phyloP scores from a whole-genome alignment of 768 basidiomycete genomes.

The Pleurotus eryngii region DNA sequence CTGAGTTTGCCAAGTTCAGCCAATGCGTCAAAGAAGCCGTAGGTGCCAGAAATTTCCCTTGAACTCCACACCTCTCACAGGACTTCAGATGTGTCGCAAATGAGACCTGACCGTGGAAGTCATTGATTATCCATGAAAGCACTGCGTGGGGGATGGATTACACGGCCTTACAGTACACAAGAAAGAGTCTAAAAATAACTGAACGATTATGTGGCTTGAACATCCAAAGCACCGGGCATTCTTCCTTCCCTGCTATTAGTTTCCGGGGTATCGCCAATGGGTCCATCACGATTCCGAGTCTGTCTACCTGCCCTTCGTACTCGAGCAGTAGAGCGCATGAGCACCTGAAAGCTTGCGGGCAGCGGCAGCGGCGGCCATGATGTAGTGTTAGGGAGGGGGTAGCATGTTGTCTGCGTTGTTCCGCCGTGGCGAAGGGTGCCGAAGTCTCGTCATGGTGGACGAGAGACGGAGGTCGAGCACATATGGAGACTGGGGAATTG shows the following conservation, averaged over 20 bases:
- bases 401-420: conserved; percentile 32
- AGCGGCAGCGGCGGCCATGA: conserved; percentile 37
- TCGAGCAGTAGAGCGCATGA: conserved; percentile 48
- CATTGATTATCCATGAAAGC: too few relatives aligned
- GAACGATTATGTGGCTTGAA: neutral
- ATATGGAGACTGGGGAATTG: conserved; percentile 33
- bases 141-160: neutral
- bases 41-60: conserved; percentile 21
- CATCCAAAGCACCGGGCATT: conserved; percentile 4
- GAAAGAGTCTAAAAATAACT: neutral
- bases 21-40: conserved; percentile 80
- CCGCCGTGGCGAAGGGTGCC: conserved; percentile 45
- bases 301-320: conserved; percentile 19
- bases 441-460: conserved; percentile 53
- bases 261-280: neutral
- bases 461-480: conserved; percentile 63
- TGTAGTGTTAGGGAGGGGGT: conserved; percentile 59
- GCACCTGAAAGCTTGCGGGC: conserved; percentile 45
- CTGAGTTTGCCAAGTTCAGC: conserved; percentile 82
- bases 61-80: too few relatives aligned
- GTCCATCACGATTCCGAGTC: conserved; percentile 5
- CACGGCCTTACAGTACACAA: neutral
- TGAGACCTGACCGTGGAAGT: too few relatives aligned
- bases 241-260: conserved; percentile 2
- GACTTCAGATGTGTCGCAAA: conserved; percentile 37